A percentile compares a stretch with the other conserved stretches of the same genome.
These are phyloP conservation scores for Colletotrichum higginsianum DNA, from an alignment of 2,329 filamentous ascomycete species.

Conservation along the genomic window DNA sequence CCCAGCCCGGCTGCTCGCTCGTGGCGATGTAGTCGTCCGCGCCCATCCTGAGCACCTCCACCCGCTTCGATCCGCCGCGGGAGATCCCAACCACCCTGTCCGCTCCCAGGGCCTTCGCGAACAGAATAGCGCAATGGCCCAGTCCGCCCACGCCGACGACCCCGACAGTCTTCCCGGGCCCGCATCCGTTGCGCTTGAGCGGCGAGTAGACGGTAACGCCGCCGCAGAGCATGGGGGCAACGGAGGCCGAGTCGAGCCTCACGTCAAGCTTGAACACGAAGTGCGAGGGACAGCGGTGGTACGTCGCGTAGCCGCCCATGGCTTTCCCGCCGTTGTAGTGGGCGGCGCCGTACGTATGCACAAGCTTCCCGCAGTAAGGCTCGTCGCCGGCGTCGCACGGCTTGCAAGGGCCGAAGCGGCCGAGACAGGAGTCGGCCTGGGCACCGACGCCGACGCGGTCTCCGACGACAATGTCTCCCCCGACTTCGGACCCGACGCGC, in stretches of 20 bases:
- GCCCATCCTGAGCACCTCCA: conserved; percentile 70
- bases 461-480: conserved; percentile 63
- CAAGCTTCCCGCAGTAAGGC: conserved; percentile 53
- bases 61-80: conserved; percentile 65
- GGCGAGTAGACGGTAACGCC: conserved; percentile 79
- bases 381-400: conserved; percentile 58
- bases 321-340: conserved; percentile 52
- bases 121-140: conserved; percentile 78
- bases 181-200: conserved; percentile 73
- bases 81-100: conserved; percentile 74
- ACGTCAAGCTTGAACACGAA: conserved; percentile 68
- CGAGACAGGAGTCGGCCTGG: conserved; percentile 67
- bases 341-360: conserved; percentile 64
- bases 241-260: conserved; percentile 55
- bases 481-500: conserved; percentile 60
- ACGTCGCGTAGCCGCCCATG: conserved; percentile 57
- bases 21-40: conserved; percentile 65
- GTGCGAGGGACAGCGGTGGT: conserved; percentile 53
- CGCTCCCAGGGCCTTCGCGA: conserved; percentile 76
- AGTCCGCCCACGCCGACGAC: conserved; percentile 78
- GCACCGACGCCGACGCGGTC: conserved; percentile 73
- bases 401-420: conserved; percentile 50
- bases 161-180: conserved; percentile 77
- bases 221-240: conserved; percentile 79
- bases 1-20: conserved; percentile 68